Evolutionary conservation across 768 basidiomycete species (phyloP).

Genomic region (Sarcomyxa edulis): DNA sequence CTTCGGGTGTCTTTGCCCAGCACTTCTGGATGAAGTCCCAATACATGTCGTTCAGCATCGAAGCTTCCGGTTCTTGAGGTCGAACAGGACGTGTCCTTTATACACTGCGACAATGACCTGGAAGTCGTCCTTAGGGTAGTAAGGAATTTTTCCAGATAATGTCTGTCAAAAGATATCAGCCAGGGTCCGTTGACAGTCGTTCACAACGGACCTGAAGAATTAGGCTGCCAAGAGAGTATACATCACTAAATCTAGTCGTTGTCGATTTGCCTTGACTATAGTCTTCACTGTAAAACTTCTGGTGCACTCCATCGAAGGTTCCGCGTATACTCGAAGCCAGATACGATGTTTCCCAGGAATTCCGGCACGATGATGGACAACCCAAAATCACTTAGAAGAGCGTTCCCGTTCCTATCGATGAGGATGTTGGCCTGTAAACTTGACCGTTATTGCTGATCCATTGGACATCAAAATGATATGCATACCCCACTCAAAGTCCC

Average conservation of each 20-base stretch:
- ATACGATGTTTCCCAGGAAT: constrained; percentile 3
- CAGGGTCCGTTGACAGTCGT: not conserved
- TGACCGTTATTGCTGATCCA: not conserved
- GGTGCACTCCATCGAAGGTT: constrained; percentile 4
- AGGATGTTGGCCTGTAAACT: constrained; percentile 4
- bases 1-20: constrained; percentile 4
- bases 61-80: constrained; percentile 4
- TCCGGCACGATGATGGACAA: constrained; percentile 3
- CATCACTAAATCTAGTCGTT: constrained; percentile 1
- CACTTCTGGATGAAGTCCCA: constrained; percentile 8
- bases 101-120: constrained; percentile 5
- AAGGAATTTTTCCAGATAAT: constrained; percentile 4
- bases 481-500: constrained; percentile 3
- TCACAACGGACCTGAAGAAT: constrained; percentile 2
- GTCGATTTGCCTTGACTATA: not conserved
- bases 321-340: not conserved
- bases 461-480: not conserved
- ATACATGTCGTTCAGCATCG: constrained; percentile 5
- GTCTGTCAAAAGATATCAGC: constrained; percentile 1
- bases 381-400: constrained; percentile 4
- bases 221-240: constrained; percentile 1
- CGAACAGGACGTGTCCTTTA: constrained; percentile 6
- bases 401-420: not conserved
- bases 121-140: constrained; percentile 1
- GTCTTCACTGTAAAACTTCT: not conserved